Conservation (phyloP, 352 stramenopile species). For the Pythium phragmiticola region DNA sequence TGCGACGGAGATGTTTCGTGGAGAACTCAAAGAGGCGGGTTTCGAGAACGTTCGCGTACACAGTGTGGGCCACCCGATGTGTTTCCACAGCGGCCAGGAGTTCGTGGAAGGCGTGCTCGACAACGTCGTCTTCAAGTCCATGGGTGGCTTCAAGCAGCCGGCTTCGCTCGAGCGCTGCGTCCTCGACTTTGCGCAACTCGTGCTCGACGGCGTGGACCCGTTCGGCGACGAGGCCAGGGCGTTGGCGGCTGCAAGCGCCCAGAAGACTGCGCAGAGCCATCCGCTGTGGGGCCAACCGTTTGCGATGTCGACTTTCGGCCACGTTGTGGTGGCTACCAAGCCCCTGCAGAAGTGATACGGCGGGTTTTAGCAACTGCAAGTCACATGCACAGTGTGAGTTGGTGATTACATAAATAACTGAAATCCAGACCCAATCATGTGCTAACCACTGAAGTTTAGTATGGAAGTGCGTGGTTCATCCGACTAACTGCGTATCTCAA, state of each 20-base stretch:
- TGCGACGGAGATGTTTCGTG: slow-evolving; percentile 5
- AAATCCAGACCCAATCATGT: too few relatives aligned
- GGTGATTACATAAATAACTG: too few relatives aligned
- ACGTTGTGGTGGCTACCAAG: slow-evolving; percentile 20
- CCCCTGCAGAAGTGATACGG: background rate
- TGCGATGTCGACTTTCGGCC: slow-evolving; percentile 1
- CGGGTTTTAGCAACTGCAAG: too few relatives aligned
- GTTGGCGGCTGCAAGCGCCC: background rate
- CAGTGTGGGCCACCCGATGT: slow-evolving; percentile 16
- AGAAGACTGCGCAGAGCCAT: background rate
- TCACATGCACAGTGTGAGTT: too few relatives aligned
- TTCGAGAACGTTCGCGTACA: slow-evolving; percentile 17
- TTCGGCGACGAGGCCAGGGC: slow-evolving; percentile 3
- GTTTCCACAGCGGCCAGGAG: slow-evolving; percentile 21
- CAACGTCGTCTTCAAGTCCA: background rate
- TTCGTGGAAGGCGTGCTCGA: slow-evolving; percentile 5
- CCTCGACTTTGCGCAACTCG: slow-evolving; percentile 19
- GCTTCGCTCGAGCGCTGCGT: slow-evolving; percentile 5
- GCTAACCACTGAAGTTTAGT: too few relatives aligned
- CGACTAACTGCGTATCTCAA: too few relatives aligned
- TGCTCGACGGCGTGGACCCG: slow-evolving; percentile 15
- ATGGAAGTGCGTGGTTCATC: too few relatives aligned
- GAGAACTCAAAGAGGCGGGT: slow-evolving; percentile 20
- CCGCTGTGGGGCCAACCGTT: slow-evolving; percentile 16
- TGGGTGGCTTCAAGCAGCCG: slow-evolving; percentile 4